Conservation (phyloP, 257 asterid genomes). For the Fraxinus americana region DNA sequence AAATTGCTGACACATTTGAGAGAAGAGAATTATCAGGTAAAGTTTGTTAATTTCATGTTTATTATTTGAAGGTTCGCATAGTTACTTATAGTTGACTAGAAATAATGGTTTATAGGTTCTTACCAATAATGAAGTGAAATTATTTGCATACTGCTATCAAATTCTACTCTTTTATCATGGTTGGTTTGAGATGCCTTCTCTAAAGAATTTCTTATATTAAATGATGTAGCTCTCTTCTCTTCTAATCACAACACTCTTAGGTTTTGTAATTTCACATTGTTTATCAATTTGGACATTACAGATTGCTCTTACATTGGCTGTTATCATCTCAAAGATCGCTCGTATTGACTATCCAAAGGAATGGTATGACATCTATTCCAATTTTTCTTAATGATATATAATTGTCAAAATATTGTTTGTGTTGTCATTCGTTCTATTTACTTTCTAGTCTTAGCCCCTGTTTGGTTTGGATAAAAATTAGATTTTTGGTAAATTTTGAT, state of each 20-base stretch:
- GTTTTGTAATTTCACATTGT: slow-evolving; percentile 6
- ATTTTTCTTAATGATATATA: not conserved
- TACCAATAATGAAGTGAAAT: slow-evolving; percentile 5
- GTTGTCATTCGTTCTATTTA: not conserved
- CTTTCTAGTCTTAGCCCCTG: too few relatives aligned
- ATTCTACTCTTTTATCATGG: slow-evolving; percentile 11
- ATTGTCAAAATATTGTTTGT: not conserved
- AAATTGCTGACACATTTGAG: slow-evolving; percentile 79
- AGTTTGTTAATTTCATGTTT: slow-evolving; percentile 16
- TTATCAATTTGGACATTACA: slow-evolving; percentile 40
- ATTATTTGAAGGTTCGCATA: slow-evolving; percentile 11
- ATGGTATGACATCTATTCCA: slow-evolving; percentile 58
- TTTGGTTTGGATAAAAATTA: too few relatives aligned
- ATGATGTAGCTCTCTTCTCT: not conserved
- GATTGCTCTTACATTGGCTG: slow-evolving; percentile 91
- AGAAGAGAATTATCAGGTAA: slow-evolving; percentile 93
- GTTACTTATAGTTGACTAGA: slow-evolving; percentile 19
- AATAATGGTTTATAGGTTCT: slow-evolving; percentile 21
- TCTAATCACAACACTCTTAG: not conserved
- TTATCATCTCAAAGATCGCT: slow-evolving; percentile 88
- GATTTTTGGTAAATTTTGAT: too few relatives aligned
- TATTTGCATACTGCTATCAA: slow-evolving; percentile 14
- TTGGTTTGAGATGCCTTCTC: slow-evolving; percentile 22
- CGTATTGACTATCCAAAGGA: slow-evolving; percentile 97
- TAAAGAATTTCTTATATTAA: not conserved